These are phyloP conservation scores for Bacterosira constricta DNA, from an alignment of 108 stramenopile species.

Conservation along the genomic window DNA sequence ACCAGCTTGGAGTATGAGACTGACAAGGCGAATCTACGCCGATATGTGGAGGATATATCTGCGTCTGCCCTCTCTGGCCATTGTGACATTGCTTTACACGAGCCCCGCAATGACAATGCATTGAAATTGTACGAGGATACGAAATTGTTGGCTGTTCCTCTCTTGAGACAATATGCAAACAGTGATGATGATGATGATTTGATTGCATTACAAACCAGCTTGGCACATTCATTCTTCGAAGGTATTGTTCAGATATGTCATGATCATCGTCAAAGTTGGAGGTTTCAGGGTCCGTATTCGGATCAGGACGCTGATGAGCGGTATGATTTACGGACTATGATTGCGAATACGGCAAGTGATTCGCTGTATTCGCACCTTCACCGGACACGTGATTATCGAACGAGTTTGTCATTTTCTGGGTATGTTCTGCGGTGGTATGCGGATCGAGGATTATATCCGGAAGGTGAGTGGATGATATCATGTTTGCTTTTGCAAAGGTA, in stretches of 20 bases:
- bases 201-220: slow-evolving; percentile 25
- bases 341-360: slow-evolving; percentile 3
- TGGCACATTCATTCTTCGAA: slow-evolving; percentile 37
- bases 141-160: slow-evolving; percentile 26
- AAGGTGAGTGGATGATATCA: neutral
- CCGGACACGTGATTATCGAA: slow-evolving; percentile 16
- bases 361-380: slow-evolving; percentile 21
- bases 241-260: slow-evolving; percentile 53
- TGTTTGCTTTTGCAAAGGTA: neutral
- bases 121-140: slow-evolving; percentile 29
- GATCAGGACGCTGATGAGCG: slow-evolving; percentile 15
- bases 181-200: slow-evolving; percentile 27
- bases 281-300: slow-evolving; percentile 21
- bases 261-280: slow-evolving; percentile 46
- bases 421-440: slow-evolving; percentile 47
- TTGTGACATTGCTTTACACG: slow-evolving; percentile 7
- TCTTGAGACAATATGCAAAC: slow-evolving; percentile 32
- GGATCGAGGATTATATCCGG: slow-evolving; percentile 16
- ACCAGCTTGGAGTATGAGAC: slow-evolving; percentile 5
- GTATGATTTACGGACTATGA: slow-evolving; percentile 35
- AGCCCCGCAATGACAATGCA: neutral
- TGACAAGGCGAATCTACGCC: slow-evolving; percentile 1
- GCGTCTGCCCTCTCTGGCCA: slow-evolving; percentile 21
- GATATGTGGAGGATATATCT: slow-evolving; percentile 29
- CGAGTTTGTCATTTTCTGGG: slow-evolving; percentile 24